Evolutionary conservation across 129 eudicot species (phyloP), one percentile per base, ranked within the genome.

Genomic region (Saposhnikovia divaricata): DNA sequence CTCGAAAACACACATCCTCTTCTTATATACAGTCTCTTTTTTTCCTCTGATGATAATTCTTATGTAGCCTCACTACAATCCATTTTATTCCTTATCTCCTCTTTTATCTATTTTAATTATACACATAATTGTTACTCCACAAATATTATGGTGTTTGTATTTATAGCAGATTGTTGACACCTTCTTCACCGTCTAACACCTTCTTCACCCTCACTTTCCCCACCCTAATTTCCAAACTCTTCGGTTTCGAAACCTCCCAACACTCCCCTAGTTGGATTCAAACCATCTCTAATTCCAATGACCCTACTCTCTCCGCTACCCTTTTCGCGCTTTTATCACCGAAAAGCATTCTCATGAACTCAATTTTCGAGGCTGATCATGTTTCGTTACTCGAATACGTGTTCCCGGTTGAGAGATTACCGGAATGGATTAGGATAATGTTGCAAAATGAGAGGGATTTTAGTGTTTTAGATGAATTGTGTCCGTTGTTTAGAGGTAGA

Each of bases 151-250:
- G n/a, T n/a, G n/a, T n/a, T n/a, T n/a, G n/a, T n/a, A n/a, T n/a
- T n/a, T n/a, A n/a, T n/a, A n/a, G n/a, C n/a, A n/a, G n/a, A n/a
- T n/a, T n/a, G n/a, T n/a, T n/a, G n/a, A n/a, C n/a, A n/a, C n/a
- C n/a, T n/a, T n/a, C n/a, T n/a, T n/a, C n/a, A n/a, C n/a, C n/a
- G n/a, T n/a, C n/a, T n/a, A n/a, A n/a, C n/a, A n/a, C 87, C 88
- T 93, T 93, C 89, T 91, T 91, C 90, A 89, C 98, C 88, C 27
- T 88, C 88, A 79, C 98, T 74, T 93, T 93, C 72, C 97, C 97
- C 69, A 82, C 93, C 85, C 90, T 93, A 81, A 91, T 93, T 70
- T 91, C 89, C 82, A 88, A 88, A 74, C 4, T 91, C 16, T 91
- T 93, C 81, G 96, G 96, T 80, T 88, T 89, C 85, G 91, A 88